Evolutionary conservation across 2,329 filamentous ascomycete species (phyloP).

Genomic region (Leptodontidium sp.): DNA sequence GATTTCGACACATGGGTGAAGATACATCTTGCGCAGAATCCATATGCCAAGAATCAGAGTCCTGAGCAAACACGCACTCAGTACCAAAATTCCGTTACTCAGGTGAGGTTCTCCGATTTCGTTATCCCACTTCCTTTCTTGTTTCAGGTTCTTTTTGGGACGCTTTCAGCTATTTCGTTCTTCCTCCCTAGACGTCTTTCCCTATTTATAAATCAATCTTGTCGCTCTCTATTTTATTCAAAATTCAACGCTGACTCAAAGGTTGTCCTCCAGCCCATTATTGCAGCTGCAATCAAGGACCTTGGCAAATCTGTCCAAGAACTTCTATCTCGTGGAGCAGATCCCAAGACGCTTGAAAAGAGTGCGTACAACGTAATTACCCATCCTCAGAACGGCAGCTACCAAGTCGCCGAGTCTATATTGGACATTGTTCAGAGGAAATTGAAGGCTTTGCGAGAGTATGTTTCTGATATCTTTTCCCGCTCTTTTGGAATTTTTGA

Average conservation of each 20-base stretch:
- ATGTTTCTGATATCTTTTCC: background rate
- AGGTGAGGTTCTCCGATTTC: too few relatives aligned
- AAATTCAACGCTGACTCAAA: too few relatives aligned
- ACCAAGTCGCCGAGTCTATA: slow-evolving; percentile 55
- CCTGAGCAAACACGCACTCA: slow-evolving; percentile 57
- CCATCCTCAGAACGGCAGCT: slow-evolving; percentile 37
- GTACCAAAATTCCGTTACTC: slow-evolving; percentile 60
- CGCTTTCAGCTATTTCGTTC: too few relatives aligned
- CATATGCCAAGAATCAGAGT: slow-evolving; percentile 48
- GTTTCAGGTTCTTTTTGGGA: too few relatives aligned
- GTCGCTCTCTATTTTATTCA: too few relatives aligned
- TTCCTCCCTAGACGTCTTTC: too few relatives aligned
- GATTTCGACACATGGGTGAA: slow-evolving; percentile 72
- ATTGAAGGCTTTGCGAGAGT: slow-evolving; percentile 55
- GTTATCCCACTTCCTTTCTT: too few relatives aligned
- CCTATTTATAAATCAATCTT: too few relatives aligned
- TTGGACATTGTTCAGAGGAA: slow-evolving; percentile 67
- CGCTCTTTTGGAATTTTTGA: background rate
- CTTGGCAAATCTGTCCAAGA: slow-evolving; percentile 55
- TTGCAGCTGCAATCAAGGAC: slow-evolving; percentile 63
- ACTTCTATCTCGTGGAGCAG: slow-evolving; percentile 69
- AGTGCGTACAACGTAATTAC: slow-evolving; percentile 49
- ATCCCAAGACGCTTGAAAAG: slow-evolving; percentile 67
- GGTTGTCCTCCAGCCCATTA: slow-evolving; percentile 61
- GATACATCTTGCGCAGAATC: slow-evolving; percentile 55